Base-by-base conservation (phyloP, 2,329 filamentous ascomycete species). In the Paraphaeosphaeria minitans region DNA sequence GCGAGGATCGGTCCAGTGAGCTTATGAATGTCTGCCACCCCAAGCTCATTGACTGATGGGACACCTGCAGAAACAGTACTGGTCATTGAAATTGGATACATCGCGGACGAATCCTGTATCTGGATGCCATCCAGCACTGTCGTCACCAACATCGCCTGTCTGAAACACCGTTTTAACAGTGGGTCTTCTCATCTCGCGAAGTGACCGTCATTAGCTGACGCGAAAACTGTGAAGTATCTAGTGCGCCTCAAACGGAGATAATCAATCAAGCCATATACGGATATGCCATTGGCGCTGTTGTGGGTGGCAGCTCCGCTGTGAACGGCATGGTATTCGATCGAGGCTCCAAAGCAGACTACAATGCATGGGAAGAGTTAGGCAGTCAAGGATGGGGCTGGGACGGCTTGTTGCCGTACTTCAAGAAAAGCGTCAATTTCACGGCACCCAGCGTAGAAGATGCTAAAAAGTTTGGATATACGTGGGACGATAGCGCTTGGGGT, bases 331-430 rank as follows among this genome's bases (percentile, higher is more conserved):
- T 68, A 27, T 75, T 71, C 55, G 71, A 72, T 45, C 61, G 74
- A 9, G 75, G 67, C 21, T 60, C 64, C 10, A 62, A 64, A 24
- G 70, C 58, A 9, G 73, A 75, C 49, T 77, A 77, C 58, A 81
- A 87, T 69, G 79, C 79, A 4, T 88, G 85, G 85, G 52, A 80
- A 49, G 71, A 78, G 37, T 68, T 88, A 9, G 85, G 85, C 0
- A 87, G 86, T 63, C 55, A 69, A 1, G 85, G 84, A 0, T 88
- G 86, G 85, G 78, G 79, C 0, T 87, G 82, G 81, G 73, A 83
- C 47, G 76, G 76, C 13, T 60, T 83, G 9, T 55, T 71, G 16
- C 72, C 69, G 10, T 77, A 77, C 62, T 77, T 78, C 61, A 68
- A 66, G 54, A 68, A 67, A 19, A 59, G 58, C 35, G 47, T 45